Base-by-base conservation (phyloP, 345 rosid species). In the Gossypium sturtianum region DNA sequence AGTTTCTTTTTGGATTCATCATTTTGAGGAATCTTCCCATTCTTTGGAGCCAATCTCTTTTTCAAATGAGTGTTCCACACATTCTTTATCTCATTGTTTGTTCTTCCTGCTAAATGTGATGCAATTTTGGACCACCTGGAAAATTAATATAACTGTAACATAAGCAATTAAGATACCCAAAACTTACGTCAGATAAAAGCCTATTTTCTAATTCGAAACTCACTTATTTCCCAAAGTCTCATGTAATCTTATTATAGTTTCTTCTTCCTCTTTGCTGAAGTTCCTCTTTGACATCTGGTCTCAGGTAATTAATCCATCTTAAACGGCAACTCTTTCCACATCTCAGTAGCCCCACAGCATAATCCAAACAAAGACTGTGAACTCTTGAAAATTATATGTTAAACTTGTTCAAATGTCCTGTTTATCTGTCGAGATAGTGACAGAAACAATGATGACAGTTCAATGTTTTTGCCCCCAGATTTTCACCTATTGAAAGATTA, bases 241-340 rank as follows among this genome's bases (percentile, higher is more conserved):
- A 45, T 89, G 98, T 2, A 94, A 83, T 58, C 70, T 77, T 4
- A 92, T 84, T 60, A 94, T 81, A 53, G 85, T 73, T 29, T 88
- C 89, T 75, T 94, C 97, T 76, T 92, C 98, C 69, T 87, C 90
- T 13, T n/a, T 12, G 73, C 87, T 88, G 88, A 92, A 90, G 75
- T 85, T 87, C 12, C 98, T 2, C 97, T 80, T 87, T 94, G 52
- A 92, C 88, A 75, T 94, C 97, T 12, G 98, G 98, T 62, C 98
- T 76, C 19, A 92, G 80, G 86, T 94, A 94, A 74, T 94, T 94
- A 43, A 89, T 89, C 98, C 98, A 92, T 78, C 97, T 85, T 59
- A 94, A 78, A 49, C 97, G 92, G 75, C 97, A 94, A 65, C 98
- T 94, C 74, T 94, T 94, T 29, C 98, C 98, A 71, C 98, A 94